phyloP scores from a whole-genome alignment of 495 filamentous ascomycete genomes.

The Ramalina intermedia region DNA sequence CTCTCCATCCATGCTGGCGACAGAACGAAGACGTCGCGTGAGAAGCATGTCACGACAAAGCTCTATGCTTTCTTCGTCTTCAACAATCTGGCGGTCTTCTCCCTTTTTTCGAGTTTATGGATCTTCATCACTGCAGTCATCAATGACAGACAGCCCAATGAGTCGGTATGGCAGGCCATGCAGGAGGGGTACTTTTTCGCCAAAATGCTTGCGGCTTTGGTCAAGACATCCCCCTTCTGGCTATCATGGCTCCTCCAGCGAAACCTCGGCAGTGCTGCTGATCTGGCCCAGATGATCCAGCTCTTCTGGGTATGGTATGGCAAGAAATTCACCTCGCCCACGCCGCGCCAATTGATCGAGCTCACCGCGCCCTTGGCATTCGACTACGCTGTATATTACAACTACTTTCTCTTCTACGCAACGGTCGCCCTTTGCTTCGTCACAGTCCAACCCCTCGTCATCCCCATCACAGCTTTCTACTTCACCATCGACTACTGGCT shows the following conservation, averaged over 20 bases:
- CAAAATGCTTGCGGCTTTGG: slow-evolving; percentile 53
- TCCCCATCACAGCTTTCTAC: slow-evolving; percentile 85
- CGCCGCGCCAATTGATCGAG: slow-evolving; percentile 84
- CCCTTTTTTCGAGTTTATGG: slow-evolving; percentile 72
- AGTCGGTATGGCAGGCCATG: slow-evolving; percentile 54
- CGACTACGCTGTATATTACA: slow-evolving; percentile 94
- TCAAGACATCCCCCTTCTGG: slow-evolving; percentile 80
- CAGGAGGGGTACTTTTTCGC: slow-evolving; percentile 42
- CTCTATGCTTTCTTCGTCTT: slow-evolving; percentile 95
- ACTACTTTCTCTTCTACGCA: slow-evolving; percentile 83
- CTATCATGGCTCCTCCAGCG: slow-evolving; percentile 84
- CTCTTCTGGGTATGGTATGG: slow-evolving; percentile 68
- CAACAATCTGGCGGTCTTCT: slow-evolving; percentile 93
- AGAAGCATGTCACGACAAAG: slow-evolving; percentile 83
- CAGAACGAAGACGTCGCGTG: slow-evolving; percentile 77
- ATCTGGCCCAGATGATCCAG: slow-evolving; percentile 71
- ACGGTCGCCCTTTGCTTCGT: slow-evolving; percentile 82
- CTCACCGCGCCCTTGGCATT: slow-evolving; percentile 85
- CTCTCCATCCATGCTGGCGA: slow-evolving; percentile 69
- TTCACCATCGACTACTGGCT: slow-evolving; percentile 75
- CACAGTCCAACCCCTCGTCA: slow-evolving; percentile 72
- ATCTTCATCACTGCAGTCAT: slow-evolving; percentile 52
- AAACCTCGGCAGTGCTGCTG: slow-evolving; percentile 79
- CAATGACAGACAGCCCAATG: slow-evolving; percentile 29
- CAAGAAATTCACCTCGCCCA: slow-evolving; percentile 72